Conservation (phyloP, 768 basidiomycete species). For the Clitopilus hobsonii region DNA sequence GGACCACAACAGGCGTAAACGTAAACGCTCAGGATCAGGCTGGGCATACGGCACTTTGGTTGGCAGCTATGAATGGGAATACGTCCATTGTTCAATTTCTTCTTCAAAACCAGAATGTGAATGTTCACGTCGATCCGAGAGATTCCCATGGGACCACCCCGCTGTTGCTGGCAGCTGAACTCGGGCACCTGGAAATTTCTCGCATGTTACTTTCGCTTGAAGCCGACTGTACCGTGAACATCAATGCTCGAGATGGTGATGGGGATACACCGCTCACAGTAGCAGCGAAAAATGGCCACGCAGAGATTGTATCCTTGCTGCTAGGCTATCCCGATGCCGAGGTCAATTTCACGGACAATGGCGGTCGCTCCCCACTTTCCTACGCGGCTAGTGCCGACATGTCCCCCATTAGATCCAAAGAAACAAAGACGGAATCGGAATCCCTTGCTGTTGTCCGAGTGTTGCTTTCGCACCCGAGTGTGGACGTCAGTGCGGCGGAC, state of each 20-base stretch:
- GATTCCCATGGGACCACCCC: conserved; percentile 44
- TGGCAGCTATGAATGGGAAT: too few relatives aligned
- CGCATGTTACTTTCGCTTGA: background rate
- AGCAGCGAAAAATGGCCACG: background rate
- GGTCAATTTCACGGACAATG: background rate
- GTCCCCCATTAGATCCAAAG: too few relatives aligned
- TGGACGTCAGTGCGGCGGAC: too few relatives aligned
- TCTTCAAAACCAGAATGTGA: too few relatives aligned
- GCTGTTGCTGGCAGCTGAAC: background rate
- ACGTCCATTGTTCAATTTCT: too few relatives aligned
- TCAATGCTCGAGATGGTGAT: background rate
- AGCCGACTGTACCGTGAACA: background rate
- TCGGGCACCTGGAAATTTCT: background rate
- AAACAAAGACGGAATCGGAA: too few relatives aligned
- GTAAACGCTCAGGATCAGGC: too few relatives aligned
- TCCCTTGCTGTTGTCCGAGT: too few relatives aligned
- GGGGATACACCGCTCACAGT: background rate
- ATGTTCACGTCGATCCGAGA: conserved; percentile 9
- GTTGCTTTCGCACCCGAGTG: too few relatives aligned
- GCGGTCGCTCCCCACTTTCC: background rate
- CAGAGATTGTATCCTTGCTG: background rate
- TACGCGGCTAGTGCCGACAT: background rate
- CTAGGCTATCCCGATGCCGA: background rate
- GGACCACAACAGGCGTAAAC: too few relatives aligned
- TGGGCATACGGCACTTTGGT: too few relatives aligned